Conservation (phyloP, 2,329 filamentous ascomycete genomes). For the Penicillium rolfsii region DNA sequence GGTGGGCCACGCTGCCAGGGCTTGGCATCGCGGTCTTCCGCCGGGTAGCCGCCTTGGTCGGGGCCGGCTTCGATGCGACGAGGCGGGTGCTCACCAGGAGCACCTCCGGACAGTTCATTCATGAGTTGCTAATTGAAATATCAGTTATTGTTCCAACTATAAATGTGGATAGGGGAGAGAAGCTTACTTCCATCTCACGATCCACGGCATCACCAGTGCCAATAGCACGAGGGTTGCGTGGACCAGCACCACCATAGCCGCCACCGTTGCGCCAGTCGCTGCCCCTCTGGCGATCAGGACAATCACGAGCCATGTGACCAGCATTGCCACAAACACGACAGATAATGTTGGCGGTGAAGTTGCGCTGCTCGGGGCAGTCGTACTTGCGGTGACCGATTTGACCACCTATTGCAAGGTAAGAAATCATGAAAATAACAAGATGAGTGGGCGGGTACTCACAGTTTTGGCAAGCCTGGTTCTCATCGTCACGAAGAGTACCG, state of each 20-base stretch:
- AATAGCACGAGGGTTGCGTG: constrained; percentile 62
- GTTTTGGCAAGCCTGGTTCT: constrained; percentile 99
- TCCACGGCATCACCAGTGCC: constrained; percentile 83
- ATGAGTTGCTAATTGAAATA: constrained; percentile 74
- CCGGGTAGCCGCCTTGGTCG: constrained; percentile 51
- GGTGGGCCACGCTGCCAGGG: constrained; percentile 87
- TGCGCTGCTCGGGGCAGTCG: constrained; percentile 95
- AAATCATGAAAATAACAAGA: neutral
- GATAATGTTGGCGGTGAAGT: constrained; percentile 99
- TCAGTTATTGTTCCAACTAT: constrained; percentile 47
- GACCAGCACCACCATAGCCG: constrained; percentile 48
- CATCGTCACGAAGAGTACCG: constrained; percentile 97
- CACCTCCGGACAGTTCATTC: constrained; percentile 88
- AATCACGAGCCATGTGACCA: constrained; percentile 97
- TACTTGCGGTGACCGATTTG: constrained; percentile 99
- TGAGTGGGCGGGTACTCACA: constrained; percentile 54
- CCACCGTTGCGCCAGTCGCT: constrained; percentile 86
- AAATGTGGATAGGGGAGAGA: neutral
- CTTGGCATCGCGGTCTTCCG: constrained; percentile 62
- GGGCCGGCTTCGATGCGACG: constrained; percentile 87
- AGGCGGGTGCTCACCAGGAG: constrained; percentile 62
- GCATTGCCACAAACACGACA: constrained; percentile 98
- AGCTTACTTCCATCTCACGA: constrained; percentile 86
- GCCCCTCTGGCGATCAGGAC: constrained; percentile 89
- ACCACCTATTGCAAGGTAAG: constrained; percentile 59